phyloP scores from a whole-genome alignment of 495 filamentous ascomycete genomes.

The Amorphotheca resinae region DNA sequence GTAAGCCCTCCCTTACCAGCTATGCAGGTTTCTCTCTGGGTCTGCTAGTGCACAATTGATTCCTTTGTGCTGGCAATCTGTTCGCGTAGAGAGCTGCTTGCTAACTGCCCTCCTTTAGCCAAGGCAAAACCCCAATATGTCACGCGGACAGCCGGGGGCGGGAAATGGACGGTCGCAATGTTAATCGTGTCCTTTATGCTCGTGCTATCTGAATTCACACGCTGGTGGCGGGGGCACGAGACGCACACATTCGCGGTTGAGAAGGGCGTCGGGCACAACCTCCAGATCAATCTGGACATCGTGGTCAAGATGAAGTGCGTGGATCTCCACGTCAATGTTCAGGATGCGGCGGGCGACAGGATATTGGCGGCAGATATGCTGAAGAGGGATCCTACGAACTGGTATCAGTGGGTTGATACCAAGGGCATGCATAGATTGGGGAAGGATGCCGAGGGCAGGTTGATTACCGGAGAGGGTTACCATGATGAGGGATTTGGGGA shows the following conservation, averaged over 20 bases:
- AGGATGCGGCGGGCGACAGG: constrained; percentile 86
- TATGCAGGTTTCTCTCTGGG: neutral
- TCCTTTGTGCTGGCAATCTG: neutral
- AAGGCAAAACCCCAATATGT: constrained; percentile 95
- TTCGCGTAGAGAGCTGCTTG: neutral
- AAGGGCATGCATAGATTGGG: constrained; percentile 58
- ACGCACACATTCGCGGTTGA: constrained; percentile 88
- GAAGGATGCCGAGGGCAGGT: constrained; percentile 31
- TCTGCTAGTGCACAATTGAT: neutral
- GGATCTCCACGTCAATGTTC: constrained; percentile 88
- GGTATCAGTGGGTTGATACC: constrained; percentile 66
- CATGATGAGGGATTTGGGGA: constrained; percentile 46
- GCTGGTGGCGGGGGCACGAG: constrained; percentile 75
- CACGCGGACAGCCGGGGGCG: constrained; percentile 66
- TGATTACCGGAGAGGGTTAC: constrained; percentile 39
- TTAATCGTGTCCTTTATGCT: constrained; percentile 58
- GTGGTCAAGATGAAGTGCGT: constrained; percentile 84
- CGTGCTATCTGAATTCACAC: constrained; percentile 58
- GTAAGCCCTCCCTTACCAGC: constrained; percentile 44
- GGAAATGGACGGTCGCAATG: constrained; percentile 86
- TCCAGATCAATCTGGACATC: constrained; percentile 93
- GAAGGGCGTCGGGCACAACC: constrained; percentile 71
- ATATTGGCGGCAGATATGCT: constrained; percentile 73
- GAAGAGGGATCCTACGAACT: constrained; percentile 62
- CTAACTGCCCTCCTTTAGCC: constrained; percentile 37